A percentile compares a stretch with the other conserved stretches of the same genome.
phyloP scores from a whole-genome alignment of 2,329 filamentous ascomycete species.

The Didymella keratinophila region DNA sequence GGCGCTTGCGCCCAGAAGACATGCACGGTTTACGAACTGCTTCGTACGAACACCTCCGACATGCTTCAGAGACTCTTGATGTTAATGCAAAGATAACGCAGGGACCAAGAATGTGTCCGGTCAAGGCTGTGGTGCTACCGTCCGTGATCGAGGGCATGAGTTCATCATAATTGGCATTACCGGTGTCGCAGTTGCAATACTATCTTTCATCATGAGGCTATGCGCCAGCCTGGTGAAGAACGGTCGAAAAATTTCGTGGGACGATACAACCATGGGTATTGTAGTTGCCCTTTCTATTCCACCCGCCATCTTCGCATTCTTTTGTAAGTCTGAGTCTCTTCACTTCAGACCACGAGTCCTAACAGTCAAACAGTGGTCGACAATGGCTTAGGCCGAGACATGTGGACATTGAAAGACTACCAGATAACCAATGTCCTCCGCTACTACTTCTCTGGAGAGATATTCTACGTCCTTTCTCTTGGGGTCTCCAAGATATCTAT shows the following conservation, averaged over 20 bases:
- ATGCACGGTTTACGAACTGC: constrained; percentile 48
- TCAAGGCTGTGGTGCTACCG: constrained; percentile 46
- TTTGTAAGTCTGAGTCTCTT: constrained; percentile 16
- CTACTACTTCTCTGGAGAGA: constrained; percentile 37
- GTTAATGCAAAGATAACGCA: constrained; percentile 4
- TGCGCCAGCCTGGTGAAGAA: constrained; percentile 44
- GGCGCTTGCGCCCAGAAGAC: constrained; percentile 47
- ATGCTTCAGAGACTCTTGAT: background rate
- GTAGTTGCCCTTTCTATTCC: constrained; percentile 48
- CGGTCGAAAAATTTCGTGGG: constrained; percentile 49
- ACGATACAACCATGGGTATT: constrained; percentile 49
- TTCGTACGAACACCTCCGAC: constrained; percentile 29
- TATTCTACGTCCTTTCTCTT: constrained; percentile 45
- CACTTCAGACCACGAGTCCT: background rate
- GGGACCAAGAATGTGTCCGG: constrained; percentile 52
- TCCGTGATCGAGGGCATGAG: constrained; percentile 43
- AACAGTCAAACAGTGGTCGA: constrained; percentile 35
- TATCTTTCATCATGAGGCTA: constrained; percentile 47
- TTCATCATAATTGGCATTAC: constrained; percentile 42
- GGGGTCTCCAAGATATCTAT: constrained; percentile 47
- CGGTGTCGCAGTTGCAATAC: constrained; percentile 42
- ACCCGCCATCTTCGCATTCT: constrained; percentile 29
- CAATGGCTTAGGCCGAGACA: constrained; percentile 59
- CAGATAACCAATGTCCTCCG: constrained; percentile 56
- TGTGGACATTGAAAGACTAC: constrained; percentile 57